Evolutionary conservation across 2,329 filamentous ascomycete genomes (phyloP), one percentile per base, ranked within the genome.

Genomic region (Aspergillus eucalypticola): DNA sequence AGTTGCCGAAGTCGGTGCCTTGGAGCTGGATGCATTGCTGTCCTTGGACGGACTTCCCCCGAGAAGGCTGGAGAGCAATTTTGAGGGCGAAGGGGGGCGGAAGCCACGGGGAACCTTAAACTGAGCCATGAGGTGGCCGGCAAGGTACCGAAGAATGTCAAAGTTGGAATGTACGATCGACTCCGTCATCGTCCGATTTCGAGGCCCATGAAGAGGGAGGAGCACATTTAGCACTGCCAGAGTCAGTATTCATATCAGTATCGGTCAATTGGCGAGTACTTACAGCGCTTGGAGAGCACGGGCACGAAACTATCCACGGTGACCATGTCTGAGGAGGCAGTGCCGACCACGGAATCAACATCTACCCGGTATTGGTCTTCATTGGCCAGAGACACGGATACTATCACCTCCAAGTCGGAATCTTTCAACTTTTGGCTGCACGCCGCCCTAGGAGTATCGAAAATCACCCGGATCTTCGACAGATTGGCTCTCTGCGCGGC

Each of bases 21-120:
- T 79, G n/a, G 69, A 64, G 1, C 68, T 67, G 6, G 75, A 63
- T 19, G 73, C 68, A 32, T 69, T 67, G 25, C 54, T 59, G 2
- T 67, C 66, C 29, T 59, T 63, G 44, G 73, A 67, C 51, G 76
- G 73, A 58, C 83, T 84, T 23, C 86, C 85, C 35, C 86, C 85
- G 68, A 96, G 86, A 56, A 97, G 86, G 70, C 85, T 96, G 0
- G 93, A 96, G 15, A 98, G 81, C 70, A 96, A 83, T 74, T 97
- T 98, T 51, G 96, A 91, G 0, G 94, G 93, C 0, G 93, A 97
- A n/a, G 89, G 86, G 4, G 88, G 87, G 8, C 94, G 83, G 71
- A 91, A 90, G 0, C 87, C 88, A 57, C 84, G 84, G 39, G 75
- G 70, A 25, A 69, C 72, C 10, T 86, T 84, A 73, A 86, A 90